A percentile compares a stretch with the other conserved stretches of the same genome.
Evolutionary conservation across 75 land plant genomes (phyloP).

Genomic region (Azolla pinnata): DNA sequence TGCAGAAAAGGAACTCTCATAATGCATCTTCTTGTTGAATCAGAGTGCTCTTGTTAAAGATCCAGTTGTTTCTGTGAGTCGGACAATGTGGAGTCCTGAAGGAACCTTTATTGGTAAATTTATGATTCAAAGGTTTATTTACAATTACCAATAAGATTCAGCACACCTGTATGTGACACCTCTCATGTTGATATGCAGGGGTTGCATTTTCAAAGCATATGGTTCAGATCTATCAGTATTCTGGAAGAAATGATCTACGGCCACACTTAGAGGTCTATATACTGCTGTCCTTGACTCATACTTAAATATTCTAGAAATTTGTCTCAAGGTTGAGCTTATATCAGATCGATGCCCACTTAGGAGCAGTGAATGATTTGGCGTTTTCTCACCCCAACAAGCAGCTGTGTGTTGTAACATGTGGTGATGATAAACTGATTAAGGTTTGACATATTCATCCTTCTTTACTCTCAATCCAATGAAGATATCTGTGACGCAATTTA

Average conservation of each 20-base stretch:
- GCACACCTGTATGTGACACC: not conserved
- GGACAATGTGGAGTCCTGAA: constrained; percentile 76
- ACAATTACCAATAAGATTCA: not conserved
- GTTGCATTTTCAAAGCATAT: constrained; percentile 75
- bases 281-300: no score
- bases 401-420: constrained; percentile 57
- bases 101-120: constrained; percentile 66
- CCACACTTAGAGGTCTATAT: constrained; percentile 67
- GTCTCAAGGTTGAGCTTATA: no score
- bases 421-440: constrained; percentile 74
- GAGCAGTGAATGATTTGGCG: constrained; percentile 70
- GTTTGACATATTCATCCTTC: constrained; percentile 11
- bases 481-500: no score
- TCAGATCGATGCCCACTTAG: constrained; percentile 69
- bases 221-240: constrained; percentile 58
- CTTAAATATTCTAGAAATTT: no score
- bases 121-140: not conserved
- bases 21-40: constrained; percentile 4
- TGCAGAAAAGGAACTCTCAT: not conserved
- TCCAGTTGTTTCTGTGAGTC: constrained; percentile 53
- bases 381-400: constrained; percentile 57
- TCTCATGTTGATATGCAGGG: constrained; percentile 30
- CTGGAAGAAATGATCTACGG: constrained; percentile 45
- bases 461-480: no score
- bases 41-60: constrained; percentile 70